These are phyloP conservation scores for Pulveroboletus sp. DNA, from an alignment of 768 basidiomycete species.

Conservation along the genomic window DNA sequence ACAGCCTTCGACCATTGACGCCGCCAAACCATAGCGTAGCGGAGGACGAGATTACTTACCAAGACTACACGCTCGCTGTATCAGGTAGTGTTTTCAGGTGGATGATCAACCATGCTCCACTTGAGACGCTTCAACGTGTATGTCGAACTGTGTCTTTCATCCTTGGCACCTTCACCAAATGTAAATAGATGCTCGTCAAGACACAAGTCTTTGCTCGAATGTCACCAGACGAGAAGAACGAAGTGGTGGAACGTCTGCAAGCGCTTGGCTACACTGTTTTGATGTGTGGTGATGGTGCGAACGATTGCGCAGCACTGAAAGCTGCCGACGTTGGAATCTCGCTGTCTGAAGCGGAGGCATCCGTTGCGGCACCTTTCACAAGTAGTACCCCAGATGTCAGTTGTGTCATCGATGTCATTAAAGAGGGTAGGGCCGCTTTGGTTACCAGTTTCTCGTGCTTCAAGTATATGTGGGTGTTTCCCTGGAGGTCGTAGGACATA, in stretches of 20 bases:
- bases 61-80: constrained; percentile 87
- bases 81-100: constrained; percentile 97
- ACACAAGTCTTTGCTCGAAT: constrained; percentile 96
- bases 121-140: constrained; percentile 92
- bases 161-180: background rate
- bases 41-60: constrained; percentile 64
- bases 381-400: constrained; percentile 90
- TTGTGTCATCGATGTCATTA: constrained; percentile 95
- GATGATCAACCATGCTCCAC: constrained; percentile 93
- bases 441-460: constrained; percentile 99
- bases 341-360: constrained; percentile 95
- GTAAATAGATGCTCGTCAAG: constrained; percentile 89
- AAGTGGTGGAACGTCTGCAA: constrained; percentile 93
- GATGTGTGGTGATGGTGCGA: constrained; percentile 99
- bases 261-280: constrained; percentile 91
- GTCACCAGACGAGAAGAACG: constrained; percentile 99
- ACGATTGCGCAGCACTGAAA: constrained; percentile 97
- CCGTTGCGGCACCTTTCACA: constrained; percentile 97
- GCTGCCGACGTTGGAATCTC: constrained; percentile 98
- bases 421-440: constrained; percentile 90
- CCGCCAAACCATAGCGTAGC: constrained; percentile 73
- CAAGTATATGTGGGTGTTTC: constrained; percentile 87
- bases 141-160: background rate
- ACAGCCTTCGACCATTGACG: constrained; percentile 75
- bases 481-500: background rate